Conservation (phyloP, 257 asterid genomes). For the Fraxinus anomala region DNA sequence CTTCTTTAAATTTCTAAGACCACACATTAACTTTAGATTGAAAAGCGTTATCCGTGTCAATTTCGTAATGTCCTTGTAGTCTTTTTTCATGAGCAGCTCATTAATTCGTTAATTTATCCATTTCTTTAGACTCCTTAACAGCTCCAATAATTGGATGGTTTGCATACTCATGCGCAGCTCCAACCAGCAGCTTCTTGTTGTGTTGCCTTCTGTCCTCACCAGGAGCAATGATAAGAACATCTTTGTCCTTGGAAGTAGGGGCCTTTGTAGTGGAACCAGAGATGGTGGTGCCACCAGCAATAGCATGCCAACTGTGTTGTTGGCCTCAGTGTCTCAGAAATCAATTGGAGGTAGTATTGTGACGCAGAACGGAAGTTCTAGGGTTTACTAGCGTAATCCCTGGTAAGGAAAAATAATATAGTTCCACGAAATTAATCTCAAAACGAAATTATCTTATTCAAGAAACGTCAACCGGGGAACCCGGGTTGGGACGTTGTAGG, state of each 20-base stretch:
- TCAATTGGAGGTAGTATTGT: slow-evolving; percentile 26
- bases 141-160: not conserved
- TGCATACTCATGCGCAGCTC: slow-evolving; percentile 74
- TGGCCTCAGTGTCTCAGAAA: slow-evolving; percentile 44
- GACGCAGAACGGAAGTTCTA: too few species aligned
- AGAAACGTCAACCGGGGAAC: too few species aligned
- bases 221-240: slow-evolving; percentile 39
- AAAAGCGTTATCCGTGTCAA: not conserved
- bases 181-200: slow-evolving; percentile 47
- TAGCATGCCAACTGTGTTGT: slow-evolving; percentile 44
- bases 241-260: slow-evolving; percentile 67
- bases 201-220: slow-evolving; percentile 52
- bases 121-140: not conserved
- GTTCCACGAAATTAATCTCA: too few species aligned
- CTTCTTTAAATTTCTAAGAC: too few species aligned
- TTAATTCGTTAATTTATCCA: too few species aligned
- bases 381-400: too few species aligned
- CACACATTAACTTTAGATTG: too few species aligned
- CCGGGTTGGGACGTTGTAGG: too few species aligned
- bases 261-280: slow-evolving; percentile 61
- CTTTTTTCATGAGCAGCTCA: not conserved
- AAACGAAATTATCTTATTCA: too few species aligned
- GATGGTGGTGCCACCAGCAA: slow-evolving; percentile 39
- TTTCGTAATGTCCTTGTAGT: not conserved
- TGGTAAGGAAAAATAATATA: too few species aligned